A percentile compares a stretch with the other conserved stretches of the same genome.
These are phyloP conservation scores for Tulasnella calospora DNA, from an alignment of 768 basidiomycete genomes.

Conservation along the genomic window DNA sequence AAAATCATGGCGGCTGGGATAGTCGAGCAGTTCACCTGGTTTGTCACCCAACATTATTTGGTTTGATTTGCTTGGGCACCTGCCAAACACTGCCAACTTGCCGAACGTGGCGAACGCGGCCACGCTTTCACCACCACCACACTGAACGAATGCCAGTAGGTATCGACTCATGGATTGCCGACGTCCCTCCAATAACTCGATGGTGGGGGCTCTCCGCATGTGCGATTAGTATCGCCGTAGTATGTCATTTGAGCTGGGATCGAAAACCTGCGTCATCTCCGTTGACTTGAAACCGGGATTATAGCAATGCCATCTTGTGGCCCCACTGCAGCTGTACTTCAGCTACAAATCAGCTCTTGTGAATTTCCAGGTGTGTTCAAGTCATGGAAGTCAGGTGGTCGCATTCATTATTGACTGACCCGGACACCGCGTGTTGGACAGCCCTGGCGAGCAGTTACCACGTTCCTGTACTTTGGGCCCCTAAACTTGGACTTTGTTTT, in stretches of 20 bases:
- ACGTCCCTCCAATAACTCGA: conserved; percentile 88
- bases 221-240: conserved; percentile 77
- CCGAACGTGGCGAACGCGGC: conserved; percentile 26
- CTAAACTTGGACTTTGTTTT: conserved; percentile 92
- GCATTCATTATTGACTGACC: neutral
- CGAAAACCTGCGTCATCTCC: neutral
- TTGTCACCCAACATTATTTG: neutral
- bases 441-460: conserved; percentile 85
- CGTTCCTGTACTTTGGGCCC: conserved; percentile 93
- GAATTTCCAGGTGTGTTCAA: conserved; percentile 62
- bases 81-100: neutral
- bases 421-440: conserved; percentile 35
- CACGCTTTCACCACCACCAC: conserved; percentile 24
- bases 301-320: conserved; percentile 89
- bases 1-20: neutral
- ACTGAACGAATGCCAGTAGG: conserved; percentile 61
- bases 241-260: conserved; percentile 45
- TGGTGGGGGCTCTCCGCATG: conserved; percentile 78
- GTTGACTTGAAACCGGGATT: conserved; percentile 24
- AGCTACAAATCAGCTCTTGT: conserved; percentile 79
- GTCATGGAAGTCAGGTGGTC: neutral
- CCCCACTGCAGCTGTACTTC: conserved; percentile 88
- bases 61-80: neutral
- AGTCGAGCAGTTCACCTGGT: too few relatives aligned
- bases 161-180: conserved; percentile 83